Evolutionary conservation across 2,329 filamentous ascomycete species (phyloP).

Genomic region (Sphaerulina populicola): DNA sequence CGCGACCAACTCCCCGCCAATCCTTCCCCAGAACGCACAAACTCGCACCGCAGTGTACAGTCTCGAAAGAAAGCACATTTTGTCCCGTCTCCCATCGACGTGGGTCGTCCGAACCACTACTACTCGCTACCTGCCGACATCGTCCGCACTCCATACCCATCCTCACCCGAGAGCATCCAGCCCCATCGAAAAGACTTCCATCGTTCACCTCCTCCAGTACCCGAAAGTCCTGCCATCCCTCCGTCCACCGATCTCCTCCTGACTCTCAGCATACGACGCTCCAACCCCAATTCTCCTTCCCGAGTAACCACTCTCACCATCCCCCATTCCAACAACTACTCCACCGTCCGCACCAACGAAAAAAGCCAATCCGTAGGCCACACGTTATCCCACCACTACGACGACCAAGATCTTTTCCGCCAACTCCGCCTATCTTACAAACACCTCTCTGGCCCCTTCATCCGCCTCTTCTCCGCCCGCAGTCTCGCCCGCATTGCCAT

Average conservation of each 20-base stretch:
- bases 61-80: constrained; percentile 28
- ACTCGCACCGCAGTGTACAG: constrained; percentile 14
- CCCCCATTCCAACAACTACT: constrained; percentile 26
- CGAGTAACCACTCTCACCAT: constrained; percentile 27
- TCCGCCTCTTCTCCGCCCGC: constrained; percentile 29
- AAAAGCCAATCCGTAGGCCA: constrained; percentile 9
- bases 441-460: constrained; percentile 21
- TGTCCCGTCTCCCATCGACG: constrained; percentile 31
- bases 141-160: constrained; percentile 31
- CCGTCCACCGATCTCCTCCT: constrained; percentile 26
- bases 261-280: constrained; percentile 28
- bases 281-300: constrained; percentile 19
- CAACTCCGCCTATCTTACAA: constrained; percentile 26
- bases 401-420: constrained; percentile 31
- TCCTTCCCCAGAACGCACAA: constrained; percentile 4
- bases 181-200: constrained; percentile 24
- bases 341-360: constrained; percentile 19
- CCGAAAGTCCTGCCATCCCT: constrained; percentile 4
- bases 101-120: constrained; percentile 13
- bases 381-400: constrained; percentile 22
- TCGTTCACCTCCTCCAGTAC: constrained; percentile 12
- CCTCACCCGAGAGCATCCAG: constrained; percentile 10
- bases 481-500: constrained; percentile 28
- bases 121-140: constrained; percentile 25
- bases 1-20: constrained; percentile 11